A percentile compares a stretch with the other conserved stretches of the same genome.
These are phyloP conservation scores for Stylosanthes scabra DNA, from an alignment of 331 rosid genomes.

Conservation along the genomic window DNA sequence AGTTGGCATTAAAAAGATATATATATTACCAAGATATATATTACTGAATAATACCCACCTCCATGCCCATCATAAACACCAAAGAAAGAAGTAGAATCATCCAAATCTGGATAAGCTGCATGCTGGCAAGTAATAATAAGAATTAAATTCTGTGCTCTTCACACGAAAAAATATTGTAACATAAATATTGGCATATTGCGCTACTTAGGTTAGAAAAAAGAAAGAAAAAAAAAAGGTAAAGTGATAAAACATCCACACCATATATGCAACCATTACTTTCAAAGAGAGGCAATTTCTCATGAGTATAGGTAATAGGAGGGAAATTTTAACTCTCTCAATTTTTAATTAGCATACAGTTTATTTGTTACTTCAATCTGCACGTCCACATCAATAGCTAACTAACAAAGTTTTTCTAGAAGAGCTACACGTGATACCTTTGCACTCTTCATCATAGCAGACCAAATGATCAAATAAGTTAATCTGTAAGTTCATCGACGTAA, in stretches of 20 bases:
- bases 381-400: slow-evolving; percentile 17
- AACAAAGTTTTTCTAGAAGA: slow-evolving; percentile 9
- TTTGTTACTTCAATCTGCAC: background rate
- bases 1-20: background rate
- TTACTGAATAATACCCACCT: slow-evolving; percentile 54
- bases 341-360: no score
- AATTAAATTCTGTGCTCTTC: slow-evolving; percentile 14
- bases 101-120: slow-evolving; percentile 85
- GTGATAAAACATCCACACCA: slow-evolving; percentile 14
- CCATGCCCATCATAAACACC: slow-evolving; percentile 99
- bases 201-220: slow-evolving; percentile 25
- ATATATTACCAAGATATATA: background rate
- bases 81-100: slow-evolving; percentile 82
- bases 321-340: background rate
- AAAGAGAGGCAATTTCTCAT: slow-evolving; percentile 30
- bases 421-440: slow-evolving; percentile 12
- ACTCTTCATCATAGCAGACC: slow-evolving; percentile 25
- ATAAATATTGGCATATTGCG: background rate
- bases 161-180: slow-evolving; percentile 10
- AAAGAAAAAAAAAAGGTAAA: slow-evolving; percentile 30
- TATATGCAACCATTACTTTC: slow-evolving; percentile 21
- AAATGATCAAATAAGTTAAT: background rate
- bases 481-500: slow-evolving; percentile 14
- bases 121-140: slow-evolving; percentile 63
- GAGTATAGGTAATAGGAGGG: slow-evolving; percentile 13